phyloP scores from a whole-genome alignment of 1,139 yeast species.

The Spathaspora sp. region DNA sequence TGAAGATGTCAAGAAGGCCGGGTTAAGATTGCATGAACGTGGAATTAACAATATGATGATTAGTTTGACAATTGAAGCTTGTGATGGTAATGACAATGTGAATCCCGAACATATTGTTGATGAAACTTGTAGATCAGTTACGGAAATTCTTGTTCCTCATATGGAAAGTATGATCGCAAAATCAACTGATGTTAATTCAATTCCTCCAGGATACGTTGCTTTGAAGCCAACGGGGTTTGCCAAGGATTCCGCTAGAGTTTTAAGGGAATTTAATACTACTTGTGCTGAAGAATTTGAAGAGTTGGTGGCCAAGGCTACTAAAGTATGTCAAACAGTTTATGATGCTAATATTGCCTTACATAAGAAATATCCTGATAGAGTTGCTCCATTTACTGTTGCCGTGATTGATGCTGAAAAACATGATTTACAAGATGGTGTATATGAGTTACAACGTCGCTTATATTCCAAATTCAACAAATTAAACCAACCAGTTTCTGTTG shows the following conservation, averaged over 20 bases:
- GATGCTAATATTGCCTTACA: conserved; percentile 51
- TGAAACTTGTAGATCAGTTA: conserved; percentile 67
- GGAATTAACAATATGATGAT: conserved; percentile 95
- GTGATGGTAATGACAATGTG: conserved; percentile 69
- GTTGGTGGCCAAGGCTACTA: conserved; percentile 65
- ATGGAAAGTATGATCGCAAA: conserved; percentile 48
- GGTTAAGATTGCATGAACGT: conserved; percentile 60
- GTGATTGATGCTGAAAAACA: conserved; percentile 93
- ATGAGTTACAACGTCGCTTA: conserved; percentile 82
- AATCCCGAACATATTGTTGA: conserved; percentile 64
- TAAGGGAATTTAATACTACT: conserved; percentile 55
- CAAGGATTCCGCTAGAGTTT: conserved; percentile 71
- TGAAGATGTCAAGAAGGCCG: conserved; percentile 68
- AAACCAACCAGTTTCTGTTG: conserved; percentile 61
- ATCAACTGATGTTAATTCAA: conserved; percentile 54
- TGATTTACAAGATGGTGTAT: conserved; percentile 87
- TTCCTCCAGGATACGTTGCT: conserved; percentile 83
- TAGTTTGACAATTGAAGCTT: conserved; percentile 88
- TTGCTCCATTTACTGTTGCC: conserved; percentile 79
- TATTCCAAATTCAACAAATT: conserved; percentile 70
- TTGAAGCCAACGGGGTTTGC: conserved; percentile 92
- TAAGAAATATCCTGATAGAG: conserved; percentile 60
- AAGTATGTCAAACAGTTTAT: conserved; percentile 55
- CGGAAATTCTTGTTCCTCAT: conserved; percentile 72
- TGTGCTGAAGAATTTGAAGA: conserved; percentile 51